Evolutionary conservation across 805 yeast species (phyloP).

Genomic region (Metschnikowia sp.): DNA sequence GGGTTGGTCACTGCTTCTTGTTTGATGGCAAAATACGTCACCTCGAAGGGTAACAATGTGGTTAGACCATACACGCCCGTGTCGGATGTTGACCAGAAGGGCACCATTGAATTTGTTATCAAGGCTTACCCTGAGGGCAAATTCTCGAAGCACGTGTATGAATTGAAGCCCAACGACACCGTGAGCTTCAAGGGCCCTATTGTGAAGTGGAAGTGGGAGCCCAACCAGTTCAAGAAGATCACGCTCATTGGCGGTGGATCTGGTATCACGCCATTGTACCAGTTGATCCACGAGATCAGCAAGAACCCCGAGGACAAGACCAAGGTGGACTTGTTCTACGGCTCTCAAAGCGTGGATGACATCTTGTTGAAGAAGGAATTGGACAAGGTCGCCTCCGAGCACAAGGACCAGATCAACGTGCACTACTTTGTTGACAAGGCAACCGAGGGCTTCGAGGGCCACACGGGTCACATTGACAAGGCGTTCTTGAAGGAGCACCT

Average conservation of each 20-base stretch:
- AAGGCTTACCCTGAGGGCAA: slow-evolving; percentile 85
- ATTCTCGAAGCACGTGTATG: slow-evolving; percentile 70
- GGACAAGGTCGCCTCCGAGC: slow-evolving; percentile 60
- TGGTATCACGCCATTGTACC: slow-evolving; percentile 95
- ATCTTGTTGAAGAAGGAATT: slow-evolving; percentile 76
- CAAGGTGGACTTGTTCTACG: slow-evolving; percentile 78
- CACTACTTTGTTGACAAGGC: slow-evolving; percentile 76
- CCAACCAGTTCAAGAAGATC: slow-evolving; percentile 78
- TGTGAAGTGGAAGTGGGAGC: slow-evolving; percentile 84
- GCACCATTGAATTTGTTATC: slow-evolving; percentile 74
- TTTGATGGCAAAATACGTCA: slow-evolving; percentile 74
- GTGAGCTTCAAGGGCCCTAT: slow-evolving; percentile 93
- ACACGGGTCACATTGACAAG: slow-evolving; percentile 73
- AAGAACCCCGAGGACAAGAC: slow-evolving; percentile 85
- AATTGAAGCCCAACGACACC: slow-evolving; percentile 73
- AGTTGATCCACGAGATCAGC: slow-evolving; percentile 72
- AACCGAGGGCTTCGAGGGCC: slow-evolving; percentile 50
- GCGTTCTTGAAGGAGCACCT: slow-evolving; percentile 61
- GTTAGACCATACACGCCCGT: slow-evolving; percentile 90
- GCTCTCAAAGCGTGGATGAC: slow-evolving; percentile 73
- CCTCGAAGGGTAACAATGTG: slow-evolving; percentile 81
- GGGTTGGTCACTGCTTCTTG: slow-evolving; percentile 82
- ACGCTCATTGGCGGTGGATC: slow-evolving; percentile 93
- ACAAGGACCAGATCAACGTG: slow-evolving; percentile 76
- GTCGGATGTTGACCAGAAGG: slow-evolving; percentile 64